phyloP scores from a whole-genome alignment of 345 rosid species.

The Rubroshorea leprosula region DNA sequence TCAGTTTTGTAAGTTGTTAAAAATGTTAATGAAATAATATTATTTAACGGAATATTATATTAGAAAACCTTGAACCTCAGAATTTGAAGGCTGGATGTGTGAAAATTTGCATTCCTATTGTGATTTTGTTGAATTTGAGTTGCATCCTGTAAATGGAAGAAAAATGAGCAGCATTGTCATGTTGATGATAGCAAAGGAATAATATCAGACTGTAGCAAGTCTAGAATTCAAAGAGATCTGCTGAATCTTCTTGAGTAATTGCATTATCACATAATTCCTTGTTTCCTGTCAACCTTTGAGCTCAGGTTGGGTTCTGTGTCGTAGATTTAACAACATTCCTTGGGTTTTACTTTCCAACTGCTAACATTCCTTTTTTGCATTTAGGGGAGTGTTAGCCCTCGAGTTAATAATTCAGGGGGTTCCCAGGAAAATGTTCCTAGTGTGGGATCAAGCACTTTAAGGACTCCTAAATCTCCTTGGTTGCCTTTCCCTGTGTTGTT shows the following conservation, averaged over 20 bases:
- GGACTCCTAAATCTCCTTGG: slow-evolving; percentile 74
- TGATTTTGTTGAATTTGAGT: too few relatives aligned
- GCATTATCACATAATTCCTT: not conserved
- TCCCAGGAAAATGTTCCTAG: slow-evolving; percentile 48
- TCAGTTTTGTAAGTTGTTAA: not conserved
- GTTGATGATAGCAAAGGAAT: too few relatives aligned
- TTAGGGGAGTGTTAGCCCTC: slow-evolving; percentile 24
- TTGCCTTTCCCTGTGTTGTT: slow-evolving; percentile 79
- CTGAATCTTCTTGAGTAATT: not conserved
- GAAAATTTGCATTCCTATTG: too few relatives aligned
- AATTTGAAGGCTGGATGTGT: too few relatives aligned
- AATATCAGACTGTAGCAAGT: too few relatives aligned
- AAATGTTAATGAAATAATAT: too few relatives aligned
- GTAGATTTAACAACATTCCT: not conserved
- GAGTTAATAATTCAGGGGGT: slow-evolving; percentile 27
- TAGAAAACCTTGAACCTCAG: too few relatives aligned
- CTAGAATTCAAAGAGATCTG: too few relatives aligned
- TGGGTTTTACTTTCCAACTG: not conserved
- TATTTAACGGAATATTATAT: too few relatives aligned
- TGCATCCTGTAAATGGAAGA: too few relatives aligned
- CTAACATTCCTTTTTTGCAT: slow-evolving; percentile 1
- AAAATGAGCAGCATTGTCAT: too few relatives aligned
- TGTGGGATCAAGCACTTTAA: slow-evolving; percentile 46
- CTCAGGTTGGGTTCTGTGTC: not conserved
- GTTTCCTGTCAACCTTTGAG: not conserved